phyloP scores from a whole-genome alignment of 2,329 filamentous ascomycete genomes.

The Fusarium napiforme region DNA sequence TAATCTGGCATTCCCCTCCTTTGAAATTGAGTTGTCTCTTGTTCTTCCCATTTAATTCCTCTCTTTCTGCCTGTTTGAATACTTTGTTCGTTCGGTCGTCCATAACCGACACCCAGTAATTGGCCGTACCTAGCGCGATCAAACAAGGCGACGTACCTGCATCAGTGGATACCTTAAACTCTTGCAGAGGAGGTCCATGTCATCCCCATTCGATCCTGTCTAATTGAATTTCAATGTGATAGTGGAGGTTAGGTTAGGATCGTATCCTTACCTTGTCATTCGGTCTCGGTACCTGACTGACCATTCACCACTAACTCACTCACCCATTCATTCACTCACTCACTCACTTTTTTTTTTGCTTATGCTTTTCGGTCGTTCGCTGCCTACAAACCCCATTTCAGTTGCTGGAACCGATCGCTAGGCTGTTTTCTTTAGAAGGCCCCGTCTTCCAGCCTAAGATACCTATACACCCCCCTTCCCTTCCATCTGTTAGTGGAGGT shows the following conservation, averaged over 20 bases:
- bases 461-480: conserved; percentile 18
- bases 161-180: conserved; percentile 38
- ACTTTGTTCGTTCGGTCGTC: conserved; percentile 21
- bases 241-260: not conserved
- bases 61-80: conserved; percentile 28
- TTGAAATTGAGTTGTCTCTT: conserved; percentile 1
- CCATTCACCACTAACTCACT: not conserved
- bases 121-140: conserved; percentile 39
- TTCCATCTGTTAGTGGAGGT: conserved; percentile 11
- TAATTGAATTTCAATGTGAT: not conserved
- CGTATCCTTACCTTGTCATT: conserved; percentile 3
- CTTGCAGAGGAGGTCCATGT: not conserved
- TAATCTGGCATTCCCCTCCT: conserved; percentile 35
- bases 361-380: conserved; percentile 9
- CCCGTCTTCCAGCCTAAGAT: conserved; percentile 1
- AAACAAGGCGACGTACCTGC: conserved; percentile 43
- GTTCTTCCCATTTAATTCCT: not conserved
- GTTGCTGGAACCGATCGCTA: conserved; percentile 21
- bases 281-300: conserved; percentile 7
- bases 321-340: not conserved
- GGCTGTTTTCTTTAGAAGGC: conserved; percentile 15
- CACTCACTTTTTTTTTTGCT: not conserved
- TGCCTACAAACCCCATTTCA: conserved; percentile 16
- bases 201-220: not conserved
- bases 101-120: conserved; percentile 26